These are phyloP conservation scores for Paramecium sonneborni DNA, from an alignment of 73 alveolate species.

Conservation along the genomic window DNA sequence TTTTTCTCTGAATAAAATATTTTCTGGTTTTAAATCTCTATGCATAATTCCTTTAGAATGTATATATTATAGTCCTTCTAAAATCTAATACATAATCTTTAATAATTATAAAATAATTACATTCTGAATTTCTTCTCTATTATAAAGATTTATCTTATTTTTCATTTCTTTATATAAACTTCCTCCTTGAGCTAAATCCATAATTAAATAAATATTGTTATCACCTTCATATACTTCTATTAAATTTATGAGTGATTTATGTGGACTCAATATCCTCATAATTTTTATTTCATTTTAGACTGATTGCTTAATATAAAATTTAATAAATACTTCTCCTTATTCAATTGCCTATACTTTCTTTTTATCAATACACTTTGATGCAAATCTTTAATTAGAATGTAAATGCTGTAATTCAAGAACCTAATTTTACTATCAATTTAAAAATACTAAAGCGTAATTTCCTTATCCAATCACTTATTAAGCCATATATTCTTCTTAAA, in stretches of 20 bases:
- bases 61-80: slow-evolving; percentile 48
- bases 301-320: slow-evolving; percentile 23
- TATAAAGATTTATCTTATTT: slow-evolving; percentile 18
- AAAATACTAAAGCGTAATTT: slow-evolving; percentile 42
- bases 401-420: slow-evolving; percentile 45
- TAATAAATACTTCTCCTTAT: slow-evolving; percentile 34
- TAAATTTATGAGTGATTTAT: slow-evolving; percentile 72
- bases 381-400: slow-evolving; percentile 57
- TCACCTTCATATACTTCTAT: slow-evolving; percentile 91
- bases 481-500: slow-evolving; percentile 40
- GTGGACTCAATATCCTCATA: slow-evolving; percentile 50
- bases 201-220: slow-evolving; percentile 86
- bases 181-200: slow-evolving; percentile 77
- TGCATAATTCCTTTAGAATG: slow-evolving; percentile 65
- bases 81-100: slow-evolving; percentile 53
- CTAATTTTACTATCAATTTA: background rate
- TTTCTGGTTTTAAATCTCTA: slow-evolving; percentile 69
- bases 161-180: slow-evolving; percentile 33
- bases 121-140: slow-evolving; percentile 19
- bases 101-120: background rate
- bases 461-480: slow-evolving; percentile 42
- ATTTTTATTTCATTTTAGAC: slow-evolving; percentile 57
- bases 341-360: slow-evolving; percentile 50
- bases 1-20: slow-evolving; percentile 49
- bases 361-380: slow-evolving; percentile 64